Conservation (phyloP, 257 asterid species). For the Scutellaria galericulata region DNA sequence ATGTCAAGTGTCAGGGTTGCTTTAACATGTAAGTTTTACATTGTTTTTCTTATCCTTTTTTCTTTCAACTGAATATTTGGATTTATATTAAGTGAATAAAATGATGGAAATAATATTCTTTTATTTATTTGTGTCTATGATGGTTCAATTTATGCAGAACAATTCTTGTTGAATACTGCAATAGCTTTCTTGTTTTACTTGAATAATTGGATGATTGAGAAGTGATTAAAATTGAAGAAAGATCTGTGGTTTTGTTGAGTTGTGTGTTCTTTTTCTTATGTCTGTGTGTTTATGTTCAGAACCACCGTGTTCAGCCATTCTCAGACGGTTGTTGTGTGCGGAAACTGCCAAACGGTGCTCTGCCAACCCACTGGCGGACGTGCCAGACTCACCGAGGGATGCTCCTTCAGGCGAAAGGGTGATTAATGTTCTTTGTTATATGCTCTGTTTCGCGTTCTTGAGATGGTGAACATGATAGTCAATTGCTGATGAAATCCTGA, state of each 20-base stretch:
- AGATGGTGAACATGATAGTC: too few species aligned
- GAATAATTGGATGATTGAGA: too few species aligned
- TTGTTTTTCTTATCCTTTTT: not conserved
- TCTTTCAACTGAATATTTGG: not conserved
- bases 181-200: too few species aligned
- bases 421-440: conserved; percentile 35
- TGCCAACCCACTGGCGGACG: conserved; percentile 67
- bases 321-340: conserved; percentile 38
- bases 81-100: not conserved
- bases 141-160: too few species aligned
- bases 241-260: not conserved
- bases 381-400: conserved; percentile 76
- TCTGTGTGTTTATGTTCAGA: not conserved
- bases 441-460: too few species aligned
- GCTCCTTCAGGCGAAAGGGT: conserved; percentile 77
- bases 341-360: conserved; percentile 40
- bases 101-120: not conserved
- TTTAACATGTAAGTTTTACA: conserved; percentile 56
- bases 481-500: too few species aligned
- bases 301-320: conserved; percentile 34
- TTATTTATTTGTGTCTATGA: not conserved
- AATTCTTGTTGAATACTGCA: too few species aligned
- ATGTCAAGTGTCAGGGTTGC: conserved; percentile 70
- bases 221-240: not conserved
- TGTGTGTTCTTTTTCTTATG: not conserved